A percentile compares a stretch with the other conserved stretches of the same genome.
These are phyloP conservation scores for Crucibulum laeve DNA, from an alignment of 768 basidiomycete genomes.

Conservation along the genomic window DNA sequence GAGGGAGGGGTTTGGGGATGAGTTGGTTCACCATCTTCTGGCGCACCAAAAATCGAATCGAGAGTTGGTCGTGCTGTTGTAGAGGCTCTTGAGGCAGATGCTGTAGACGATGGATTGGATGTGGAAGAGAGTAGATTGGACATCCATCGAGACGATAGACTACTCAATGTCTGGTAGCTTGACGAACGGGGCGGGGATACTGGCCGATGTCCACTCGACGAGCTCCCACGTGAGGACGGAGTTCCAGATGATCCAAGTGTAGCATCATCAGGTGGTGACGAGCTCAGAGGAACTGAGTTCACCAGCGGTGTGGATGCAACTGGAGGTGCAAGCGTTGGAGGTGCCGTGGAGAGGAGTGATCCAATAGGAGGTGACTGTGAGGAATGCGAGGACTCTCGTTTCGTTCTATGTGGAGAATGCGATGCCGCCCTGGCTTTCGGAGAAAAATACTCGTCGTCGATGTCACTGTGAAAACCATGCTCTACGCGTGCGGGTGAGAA, in stretches of 20 bases:
- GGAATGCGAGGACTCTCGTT: constrained; percentile 13
- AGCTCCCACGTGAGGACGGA: constrained; percentile 5
- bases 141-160: constrained; percentile 47
- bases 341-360: constrained; percentile 19
- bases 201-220: constrained; percentile 3
- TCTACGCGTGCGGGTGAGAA: too few relatives aligned
- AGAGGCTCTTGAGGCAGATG: neutral
- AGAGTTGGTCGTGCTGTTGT: constrained; percentile 1
- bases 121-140: constrained; percentile 30
- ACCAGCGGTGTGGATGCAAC: constrained; percentile 22
- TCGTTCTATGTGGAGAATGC: too few relatives aligned
- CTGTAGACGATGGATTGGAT: neutral
- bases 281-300: constrained; percentile 12
- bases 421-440: constrained; percentile 5
- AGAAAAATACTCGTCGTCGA: too few relatives aligned
- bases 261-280: constrained; percentile 12
- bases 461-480: too few relatives aligned
- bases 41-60: constrained; percentile 1
- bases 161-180: constrained; percentile 39
- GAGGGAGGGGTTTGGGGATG: too few relatives aligned
- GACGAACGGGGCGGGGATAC: constrained; percentile 10
- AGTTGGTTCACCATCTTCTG: too few relatives aligned
- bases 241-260: constrained; percentile 14
- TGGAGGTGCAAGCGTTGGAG: constrained; percentile 30
- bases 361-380: constrained; percentile 26